These are phyloP conservation scores for Saccharomyces uvarum DNA, from an alignment of 1,139 yeast species.

Conservation along the genomic window DNA sequence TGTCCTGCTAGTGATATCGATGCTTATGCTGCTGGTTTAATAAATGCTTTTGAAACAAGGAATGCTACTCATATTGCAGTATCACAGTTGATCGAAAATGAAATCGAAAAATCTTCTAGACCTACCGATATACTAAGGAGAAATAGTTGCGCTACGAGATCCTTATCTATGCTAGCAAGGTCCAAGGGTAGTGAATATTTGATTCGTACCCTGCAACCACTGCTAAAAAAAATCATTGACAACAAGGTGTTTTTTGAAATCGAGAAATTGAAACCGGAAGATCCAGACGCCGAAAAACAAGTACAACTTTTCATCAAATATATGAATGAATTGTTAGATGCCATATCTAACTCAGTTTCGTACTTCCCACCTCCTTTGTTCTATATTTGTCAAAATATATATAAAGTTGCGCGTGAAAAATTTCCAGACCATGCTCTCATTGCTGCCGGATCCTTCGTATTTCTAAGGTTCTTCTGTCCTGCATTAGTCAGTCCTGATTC, in stretches of 20 bases:
- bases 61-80: slow-evolving; percentile 50
- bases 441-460: slow-evolving; percentile 84
- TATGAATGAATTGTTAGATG: slow-evolving; percentile 52
- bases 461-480: slow-evolving; percentile 81
- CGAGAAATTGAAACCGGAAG: slow-evolving; percentile 44
- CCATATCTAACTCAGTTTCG: slow-evolving; percentile 50
- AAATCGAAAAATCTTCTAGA: slow-evolving; percentile 51
- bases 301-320: slow-evolving; percentile 48
- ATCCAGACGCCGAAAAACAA: slow-evolving; percentile 36
- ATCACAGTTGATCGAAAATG: slow-evolving; percentile 50
- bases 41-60: slow-evolving; percentile 52
- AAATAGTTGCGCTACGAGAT: slow-evolving; percentile 74
- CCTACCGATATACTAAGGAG: slow-evolving; percentile 70
- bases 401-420: slow-evolving; percentile 51
- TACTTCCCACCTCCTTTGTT: slow-evolving; percentile 66
- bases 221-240: slow-evolving; percentile 43
- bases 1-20: slow-evolving; percentile 68
- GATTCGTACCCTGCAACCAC: slow-evolving; percentile 46
- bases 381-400: slow-evolving; percentile 66
- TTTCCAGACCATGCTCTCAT: slow-evolving; percentile 57
- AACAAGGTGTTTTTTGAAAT: slow-evolving; percentile 55
- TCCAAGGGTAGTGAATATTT: slow-evolving; percentile 58
- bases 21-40: slow-evolving; percentile 61
- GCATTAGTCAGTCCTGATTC: slow-evolving; percentile 87
- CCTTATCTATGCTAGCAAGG: slow-evolving; percentile 64